Evolutionary conservation across 1,284 basidiomycete species (phyloP).

Genomic region (Rhizoctonia solani): DNA sequence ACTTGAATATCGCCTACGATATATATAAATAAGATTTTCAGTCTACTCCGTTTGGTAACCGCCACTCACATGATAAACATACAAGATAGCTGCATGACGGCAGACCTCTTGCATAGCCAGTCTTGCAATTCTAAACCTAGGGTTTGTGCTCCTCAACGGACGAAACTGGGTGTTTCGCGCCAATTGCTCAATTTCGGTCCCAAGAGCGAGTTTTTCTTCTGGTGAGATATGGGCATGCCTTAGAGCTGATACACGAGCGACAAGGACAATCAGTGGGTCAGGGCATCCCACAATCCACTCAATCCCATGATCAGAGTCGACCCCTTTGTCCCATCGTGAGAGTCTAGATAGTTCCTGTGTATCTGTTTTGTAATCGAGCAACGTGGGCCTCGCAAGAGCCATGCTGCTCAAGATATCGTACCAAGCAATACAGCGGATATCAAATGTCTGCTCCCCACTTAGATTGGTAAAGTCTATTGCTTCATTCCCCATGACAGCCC

Average conservation of each 20-base stretch:
- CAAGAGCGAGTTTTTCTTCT: neutral
- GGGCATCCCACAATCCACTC: constrained; percentile 24
- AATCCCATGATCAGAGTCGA: neutral
- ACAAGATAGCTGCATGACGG: constrained; percentile 7
- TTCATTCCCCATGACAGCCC: neutral
- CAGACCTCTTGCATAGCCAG: constrained; percentile 23
- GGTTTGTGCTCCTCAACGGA: neutral
- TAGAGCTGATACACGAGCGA: neutral
- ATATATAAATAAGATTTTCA: neutral
- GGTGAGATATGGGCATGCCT: neutral
- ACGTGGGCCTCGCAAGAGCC: neutral
- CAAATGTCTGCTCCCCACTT: constrained; percentile 1
- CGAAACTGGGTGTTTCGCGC: neutral
- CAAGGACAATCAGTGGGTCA: neutral
- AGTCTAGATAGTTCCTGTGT: neutral
- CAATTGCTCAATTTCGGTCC: neutral
- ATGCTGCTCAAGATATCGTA: constrained; percentile 18
- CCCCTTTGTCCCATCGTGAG: neutral
- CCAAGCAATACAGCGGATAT: constrained; percentile 5
- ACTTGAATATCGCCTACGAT: neutral
- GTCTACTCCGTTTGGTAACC: too few species aligned
- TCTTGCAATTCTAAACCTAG: neutral
- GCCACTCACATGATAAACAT: neutral
- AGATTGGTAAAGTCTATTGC: constrained; percentile 3
- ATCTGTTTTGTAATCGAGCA: neutral